phyloP scores from a whole-genome alignment of 2,329 filamentous ascomycete genomes.

The Aspergillus fructus region DNA sequence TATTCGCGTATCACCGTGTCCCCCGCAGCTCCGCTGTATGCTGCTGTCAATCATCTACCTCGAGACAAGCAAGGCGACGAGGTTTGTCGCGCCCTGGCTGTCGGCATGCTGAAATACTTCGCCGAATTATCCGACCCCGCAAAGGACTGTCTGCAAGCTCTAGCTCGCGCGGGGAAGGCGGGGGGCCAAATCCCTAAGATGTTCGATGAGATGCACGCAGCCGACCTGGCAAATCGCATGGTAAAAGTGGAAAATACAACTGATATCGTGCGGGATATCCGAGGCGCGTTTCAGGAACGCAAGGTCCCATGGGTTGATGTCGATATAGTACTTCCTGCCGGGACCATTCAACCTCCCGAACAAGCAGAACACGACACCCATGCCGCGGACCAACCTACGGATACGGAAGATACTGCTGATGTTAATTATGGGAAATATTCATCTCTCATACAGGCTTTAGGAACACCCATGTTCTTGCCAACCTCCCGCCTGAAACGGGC shows the following conservation, averaged over 20 bases:
- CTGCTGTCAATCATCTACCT: slow-evolving; percentile 83
- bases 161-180: slow-evolving; percentile 53
- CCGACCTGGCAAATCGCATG: slow-evolving; percentile 84
- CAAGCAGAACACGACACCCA: slow-evolving; percentile 61
- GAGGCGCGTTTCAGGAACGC: slow-evolving; percentile 75
- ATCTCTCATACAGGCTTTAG: slow-evolving; percentile 73
- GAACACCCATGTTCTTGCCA: slow-evolving; percentile 81
- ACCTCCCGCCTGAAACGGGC: slow-evolving; percentile 81
- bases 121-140: slow-evolving; percentile 75
- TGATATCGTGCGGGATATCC: slow-evolving; percentile 71
- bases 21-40: slow-evolving; percentile 86
- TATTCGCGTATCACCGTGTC: slow-evolving; percentile 91
- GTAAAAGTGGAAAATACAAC: slow-evolving; percentile 73
- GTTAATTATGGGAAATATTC: slow-evolving; percentile 75
- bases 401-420: slow-evolving; percentile 28
- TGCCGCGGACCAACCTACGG: slow-evolving; percentile 60
- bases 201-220: slow-evolving; percentile 90
- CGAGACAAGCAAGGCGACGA: slow-evolving; percentile 96
- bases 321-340: slow-evolving; percentile 79
- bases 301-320: slow-evolving; percentile 82
- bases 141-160: slow-evolving; percentile 66
- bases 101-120: slow-evolving; percentile 93
- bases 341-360: slow-evolving; percentile 66
- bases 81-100: slow-evolving; percentile 83
- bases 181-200: slow-evolving; percentile 65